Conservation (phyloP, 1,284 basidiomycete genomes). For the Ustilago lituana region DNA sequence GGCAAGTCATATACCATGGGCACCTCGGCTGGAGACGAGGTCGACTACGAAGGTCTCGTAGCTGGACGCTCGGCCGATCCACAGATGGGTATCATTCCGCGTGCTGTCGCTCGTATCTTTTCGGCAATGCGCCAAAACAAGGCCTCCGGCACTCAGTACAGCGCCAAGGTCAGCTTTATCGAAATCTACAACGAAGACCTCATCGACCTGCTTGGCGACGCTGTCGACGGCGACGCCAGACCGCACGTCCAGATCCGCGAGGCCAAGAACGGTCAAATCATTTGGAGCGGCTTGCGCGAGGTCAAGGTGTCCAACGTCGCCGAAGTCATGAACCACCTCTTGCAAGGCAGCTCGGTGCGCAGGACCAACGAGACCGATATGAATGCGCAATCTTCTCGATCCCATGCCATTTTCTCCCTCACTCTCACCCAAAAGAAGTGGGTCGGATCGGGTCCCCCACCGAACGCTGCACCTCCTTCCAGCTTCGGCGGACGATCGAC, state of each 20-base stretch:
- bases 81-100: conserved; percentile 83
- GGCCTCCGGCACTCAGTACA: conserved; percentile 70
- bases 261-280: conserved; percentile 93
- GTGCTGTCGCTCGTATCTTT: conserved; percentile 92
- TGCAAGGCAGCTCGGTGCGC: conserved; percentile 85
- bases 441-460: conserved; percentile 49
- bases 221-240: conserved; percentile 66
- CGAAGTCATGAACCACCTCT: conserved; percentile 88
- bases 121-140: conserved; percentile 71
- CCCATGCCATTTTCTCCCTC: conserved; percentile 97
- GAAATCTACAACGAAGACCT: conserved; percentile 92
- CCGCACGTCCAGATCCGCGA: conserved; percentile 94
- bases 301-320: conserved; percentile 80
- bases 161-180: conserved; percentile 70
- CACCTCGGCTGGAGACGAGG: conserved; percentile 52
- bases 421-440: conserved; percentile 76
- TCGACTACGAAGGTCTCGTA: conserved; percentile 55
- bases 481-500: conserved; percentile 29
- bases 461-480: conserved; percentile 31
- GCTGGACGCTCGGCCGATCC: conserved; percentile 51
- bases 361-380: conserved; percentile 97
- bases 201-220: conserved; percentile 66
- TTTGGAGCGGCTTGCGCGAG: conserved; percentile 95
- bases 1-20: conserved; percentile 97
- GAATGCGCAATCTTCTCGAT: conserved; percentile 97